These are phyloP conservation scores for Daldinia bambusicola DNA, from an alignment of 495 filamentous ascomycete species.

Conservation along the genomic window DNA sequence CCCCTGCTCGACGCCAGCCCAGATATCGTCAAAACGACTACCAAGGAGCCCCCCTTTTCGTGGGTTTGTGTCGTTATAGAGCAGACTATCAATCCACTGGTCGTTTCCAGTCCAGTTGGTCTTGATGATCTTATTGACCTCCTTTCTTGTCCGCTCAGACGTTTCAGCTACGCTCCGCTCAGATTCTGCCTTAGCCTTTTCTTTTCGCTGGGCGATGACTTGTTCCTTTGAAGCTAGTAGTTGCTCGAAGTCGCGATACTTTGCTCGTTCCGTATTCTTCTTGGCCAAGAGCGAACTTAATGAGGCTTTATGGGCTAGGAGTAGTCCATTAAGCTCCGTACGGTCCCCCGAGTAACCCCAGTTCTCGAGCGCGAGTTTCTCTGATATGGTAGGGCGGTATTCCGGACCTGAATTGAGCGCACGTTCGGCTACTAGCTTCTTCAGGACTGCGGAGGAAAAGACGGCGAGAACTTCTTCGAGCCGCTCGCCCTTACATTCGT, in stretches of 20 bases:
- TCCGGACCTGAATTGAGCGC: slow-evolving; percentile 48
- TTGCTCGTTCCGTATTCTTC: slow-evolving; percentile 64
- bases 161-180: slow-evolving; percentile 39
- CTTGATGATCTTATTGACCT: slow-evolving; percentile 63
- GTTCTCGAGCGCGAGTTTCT: slow-evolving; percentile 70
- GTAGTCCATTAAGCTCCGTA: slow-evolving; percentile 69
- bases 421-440: slow-evolving; percentile 67
- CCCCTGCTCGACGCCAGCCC: slow-evolving; percentile 67
- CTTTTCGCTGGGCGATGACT: slow-evolving; percentile 54
- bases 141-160: slow-evolving; percentile 52
- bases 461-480: slow-evolving; percentile 80
- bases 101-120: slow-evolving; percentile 80
- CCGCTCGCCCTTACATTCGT: slow-evolving; percentile 87
- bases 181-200: slow-evolving; percentile 49
- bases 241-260: slow-evolving; percentile 67
- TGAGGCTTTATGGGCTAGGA: slow-evolving; percentile 76
- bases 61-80: slow-evolving; percentile 70
- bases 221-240: slow-evolving; percentile 63
- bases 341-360: slow-evolving; percentile 69
- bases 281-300: slow-evolving; percentile 62
- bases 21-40: slow-evolving; percentile 71
- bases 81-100: slow-evolving; percentile 72
- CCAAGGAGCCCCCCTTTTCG: slow-evolving; percentile 71
- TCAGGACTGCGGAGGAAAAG: slow-evolving; percentile 83
- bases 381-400: slow-evolving; percentile 59